Evolutionary conservation across 2,329 filamentous ascomycete genomes (phyloP), one percentile per base, ranked within the genome.

Genomic region (Cladorrhinum sp.): DNA sequence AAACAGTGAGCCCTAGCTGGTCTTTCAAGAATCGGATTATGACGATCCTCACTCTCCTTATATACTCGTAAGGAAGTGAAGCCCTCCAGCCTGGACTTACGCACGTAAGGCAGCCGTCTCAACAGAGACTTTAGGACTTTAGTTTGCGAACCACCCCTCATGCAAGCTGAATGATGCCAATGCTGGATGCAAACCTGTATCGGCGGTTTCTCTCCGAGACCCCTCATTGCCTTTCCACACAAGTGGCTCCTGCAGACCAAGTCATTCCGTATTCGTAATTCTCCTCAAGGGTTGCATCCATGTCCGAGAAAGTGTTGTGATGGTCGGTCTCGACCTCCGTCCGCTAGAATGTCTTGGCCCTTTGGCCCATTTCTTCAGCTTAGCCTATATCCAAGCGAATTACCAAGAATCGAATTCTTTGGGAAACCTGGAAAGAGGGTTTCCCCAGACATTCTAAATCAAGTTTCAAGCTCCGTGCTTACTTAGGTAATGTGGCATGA

Each of bases 381-480:
- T 58, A 59, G 57, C 33, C 51, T 59, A 59, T 57, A 46, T 46
- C 36, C 10, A 57, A 36, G 36, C 10, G 49, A 23, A 21, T 39
- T 46, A 28, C 24, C 16, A 23, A 59, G 8, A 20, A 59, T 46
- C 24, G 21, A 48, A 26, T 48, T 28, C 20, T 30, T 24, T 51
- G 46, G 30, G 21, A 36, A 42, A 42, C 56, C 20, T 36, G 30
- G 16, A 1, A 18, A 21, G 51, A 36, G 59, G 12, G 36, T 54
- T 59, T 46, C 62, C 50, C 55, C 24, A 26, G 33, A 46, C 33
- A 55, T 62, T 58, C 57, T 62, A 62, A 60, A 50, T 62, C 51
- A 2, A 58, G 59, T 21, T 16, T 39, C 28, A 42, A 12, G n/a
- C 16, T 61, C 59, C 62, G 59, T 46, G 28, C 55, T 59, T 60